phyloP scores from a whole-genome alignment of 2,329 filamentous ascomycete genomes.

The Venturia carpophila region DNA sequence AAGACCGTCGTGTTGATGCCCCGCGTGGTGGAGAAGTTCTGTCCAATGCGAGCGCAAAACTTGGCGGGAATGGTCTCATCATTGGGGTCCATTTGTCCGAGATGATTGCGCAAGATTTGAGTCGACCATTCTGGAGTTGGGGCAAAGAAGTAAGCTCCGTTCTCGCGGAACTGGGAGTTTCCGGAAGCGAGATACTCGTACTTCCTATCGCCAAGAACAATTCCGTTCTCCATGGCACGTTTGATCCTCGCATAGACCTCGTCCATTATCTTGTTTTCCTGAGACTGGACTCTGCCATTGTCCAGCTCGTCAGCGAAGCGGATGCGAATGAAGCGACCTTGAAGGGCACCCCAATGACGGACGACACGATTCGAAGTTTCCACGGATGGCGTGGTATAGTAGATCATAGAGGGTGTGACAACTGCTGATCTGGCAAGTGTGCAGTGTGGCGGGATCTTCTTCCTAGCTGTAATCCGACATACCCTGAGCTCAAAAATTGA shows the following conservation, averaged over 20 bases:
- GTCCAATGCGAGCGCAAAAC: slow-evolving; percentile 78
- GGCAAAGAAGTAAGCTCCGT: slow-evolving; percentile 89
- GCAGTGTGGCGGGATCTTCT: slow-evolving; percentile 61
- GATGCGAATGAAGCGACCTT: slow-evolving; percentile 79
- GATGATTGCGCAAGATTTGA: slow-evolving; percentile 71
- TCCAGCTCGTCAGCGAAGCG: slow-evolving; percentile 79
- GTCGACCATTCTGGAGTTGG: slow-evolving; percentile 59
- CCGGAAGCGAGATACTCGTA: slow-evolving; percentile 92
- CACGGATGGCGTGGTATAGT: slow-evolving; percentile 66
- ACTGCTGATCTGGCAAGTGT: slow-evolving; percentile 66
- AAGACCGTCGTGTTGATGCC: slow-evolving; percentile 43
- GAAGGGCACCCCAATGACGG: slow-evolving; percentile 57
- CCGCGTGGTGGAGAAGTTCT: slow-evolving; percentile 91
- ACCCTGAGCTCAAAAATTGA: slow-evolving; percentile 54
- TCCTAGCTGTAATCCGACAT: slow-evolving; percentile 32
- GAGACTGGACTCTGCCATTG: slow-evolving; percentile 33
- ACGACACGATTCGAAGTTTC: slow-evolving; percentile 86
- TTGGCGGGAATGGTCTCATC: slow-evolving; percentile 82
- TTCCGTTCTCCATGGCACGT: slow-evolving; percentile 65
- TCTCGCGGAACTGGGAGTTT: slow-evolving; percentile 88
- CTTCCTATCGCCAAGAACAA: slow-evolving; percentile 69
- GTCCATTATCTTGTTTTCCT: slow-evolving; percentile 31
- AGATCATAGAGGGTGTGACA: slow-evolving; percentile 77
- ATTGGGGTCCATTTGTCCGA: slow-evolving; percentile 65
- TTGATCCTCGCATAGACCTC: slow-evolving; percentile 68